These are phyloP conservation scores for Omphalotus olearius DNA, from an alignment of 1,284 basidiomycete species.

Conservation along the genomic window DNA sequence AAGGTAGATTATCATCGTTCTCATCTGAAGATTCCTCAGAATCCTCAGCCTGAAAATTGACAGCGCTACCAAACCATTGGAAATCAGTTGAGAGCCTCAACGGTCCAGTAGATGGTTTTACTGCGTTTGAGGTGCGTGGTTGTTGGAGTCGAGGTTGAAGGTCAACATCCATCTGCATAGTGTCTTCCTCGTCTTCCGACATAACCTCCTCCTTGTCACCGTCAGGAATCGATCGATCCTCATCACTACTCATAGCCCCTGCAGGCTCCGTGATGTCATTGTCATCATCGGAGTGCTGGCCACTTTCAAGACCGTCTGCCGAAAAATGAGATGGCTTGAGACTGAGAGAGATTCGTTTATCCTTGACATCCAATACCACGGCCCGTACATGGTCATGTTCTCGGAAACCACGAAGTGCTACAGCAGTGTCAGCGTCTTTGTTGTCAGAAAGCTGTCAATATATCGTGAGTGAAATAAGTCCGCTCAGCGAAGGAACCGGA, in stretches of 20 bases:
- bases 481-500: not conserved
- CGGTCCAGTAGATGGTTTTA: slow-evolving; percentile 21
- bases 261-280: slow-evolving; percentile 28
- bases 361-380: slow-evolving; percentile 74
- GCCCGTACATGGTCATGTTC: slow-evolving; percentile 88
- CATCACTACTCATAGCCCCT: slow-evolving; percentile 23
- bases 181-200: slow-evolving; percentile 25
- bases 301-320: slow-evolving; percentile 45
- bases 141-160: slow-evolving; percentile 24
- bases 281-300: slow-evolving; percentile 29
- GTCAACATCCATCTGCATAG: slow-evolving; percentile 41
- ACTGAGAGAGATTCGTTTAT: slow-evolving; percentile 81
- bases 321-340: slow-evolving; percentile 88
- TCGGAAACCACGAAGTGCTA: slow-evolving; percentile 80
- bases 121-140: slow-evolving; percentile 15
- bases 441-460: slow-evolving; percentile 74
- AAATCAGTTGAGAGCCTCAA: slow-evolving; percentile 62
- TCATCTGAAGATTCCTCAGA: slow-evolving; percentile 40
- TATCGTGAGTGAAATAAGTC: not conserved
- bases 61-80: slow-evolving; percentile 54
- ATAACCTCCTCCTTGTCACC: slow-evolving; percentile 21
- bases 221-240: slow-evolving; percentile 20
- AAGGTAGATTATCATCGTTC: slow-evolving; percentile 45
- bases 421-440: slow-evolving; percentile 69
- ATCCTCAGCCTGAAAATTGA: slow-evolving; percentile 29